Base-by-base conservation (phyloP, 177 flowering plant species). In the Vitis hybrid region DNA sequence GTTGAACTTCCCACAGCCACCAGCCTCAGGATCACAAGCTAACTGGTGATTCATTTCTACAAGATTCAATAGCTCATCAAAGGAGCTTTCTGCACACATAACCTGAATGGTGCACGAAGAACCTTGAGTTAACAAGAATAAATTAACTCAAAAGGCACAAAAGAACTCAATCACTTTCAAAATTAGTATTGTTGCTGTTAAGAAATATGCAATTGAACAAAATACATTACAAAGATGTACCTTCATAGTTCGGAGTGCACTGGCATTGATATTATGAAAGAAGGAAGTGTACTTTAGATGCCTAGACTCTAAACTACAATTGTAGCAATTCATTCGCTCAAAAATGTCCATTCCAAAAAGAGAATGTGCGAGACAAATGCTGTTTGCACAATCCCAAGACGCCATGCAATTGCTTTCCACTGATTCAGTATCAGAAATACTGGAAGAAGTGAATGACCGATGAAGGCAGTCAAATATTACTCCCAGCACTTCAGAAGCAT, bases 381-480 rank as follows among this genome's bases (percentile, higher is more conserved):
- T 77, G 81, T 74, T 88, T 64, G 76, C 69, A 78, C 99, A 91
- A 73, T 91, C 98, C 98, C 98, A 91, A 52, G 88, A 84, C 32
- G 89, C 89, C 64, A 65, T 46, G 70, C 76, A 72, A 68, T 66
- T 89, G 74, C 82, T 83, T 68, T 87, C 94, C 48, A 79, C 82
- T 66, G 90, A 85, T 63, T 84, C 87, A 56, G 87, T 67, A 75
- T 86, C 87, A 77, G 93, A 84, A 69, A 66, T 76, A 62, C 67
- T 73, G 6, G 73, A 70, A 52, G 84, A 70, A 67, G 88, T 83
- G 78, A 82, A 86, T 69, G 98, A 82, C 46, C 55, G 79, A 75
- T 95, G 98, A 71, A 95, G 93, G 83, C 98, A 95, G 35, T 88
- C 93, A 84, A 95, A 95, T 69, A 93, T 82, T 24, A 89, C 98